Evolutionary conservation across 2,329 filamentous ascomycete species (phyloP).

Genomic region (Rhytidhysteron rufulum): DNA sequence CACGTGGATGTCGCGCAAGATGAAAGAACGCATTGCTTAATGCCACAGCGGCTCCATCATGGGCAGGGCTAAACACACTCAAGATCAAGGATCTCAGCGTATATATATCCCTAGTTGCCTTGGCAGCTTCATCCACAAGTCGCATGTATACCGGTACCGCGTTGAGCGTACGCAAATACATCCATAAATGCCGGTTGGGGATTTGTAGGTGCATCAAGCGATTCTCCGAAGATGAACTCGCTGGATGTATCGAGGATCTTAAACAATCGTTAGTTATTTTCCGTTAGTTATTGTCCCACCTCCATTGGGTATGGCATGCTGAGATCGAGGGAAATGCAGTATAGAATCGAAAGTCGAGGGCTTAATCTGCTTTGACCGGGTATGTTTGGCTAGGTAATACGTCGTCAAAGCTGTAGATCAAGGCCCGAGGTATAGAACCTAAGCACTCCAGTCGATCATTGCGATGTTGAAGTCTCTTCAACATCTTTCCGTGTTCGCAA

Average conservation of each 20-base stretch:
- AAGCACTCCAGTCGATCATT: too few species aligned
- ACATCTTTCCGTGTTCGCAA: too few species aligned
- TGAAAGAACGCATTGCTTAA: conserved; percentile 19
- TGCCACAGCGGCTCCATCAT: conserved; percentile 15
- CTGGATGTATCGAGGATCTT: conserved; percentile 13
- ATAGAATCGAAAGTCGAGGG: too few species aligned
- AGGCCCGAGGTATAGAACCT: too few species aligned
- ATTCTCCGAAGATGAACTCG: conserved; percentile 15
- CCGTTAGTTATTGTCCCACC: too few species aligned
- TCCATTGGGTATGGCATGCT: too few species aligned
- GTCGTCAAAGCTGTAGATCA: too few species aligned
- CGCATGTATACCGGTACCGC: conserved; percentile 2
- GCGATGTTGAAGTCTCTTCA: too few species aligned
- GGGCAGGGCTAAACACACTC: conserved; percentile 17
- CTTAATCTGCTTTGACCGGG: too few species aligned
- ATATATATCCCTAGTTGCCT: conserved; percentile 11
- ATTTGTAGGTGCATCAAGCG: conserved; percentile 7
- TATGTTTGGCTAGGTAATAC: too few species aligned
- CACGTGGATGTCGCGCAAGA: conserved; percentile 14
- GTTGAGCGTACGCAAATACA: conserved; percentile 10
- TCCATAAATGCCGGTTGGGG: conserved; percentile 10
- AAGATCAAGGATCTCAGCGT: conserved; percentile 14
- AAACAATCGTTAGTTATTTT: too few species aligned
- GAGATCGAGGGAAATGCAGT: too few species aligned
- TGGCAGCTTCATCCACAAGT: conserved; percentile 15